Percentiles rank a stretch among this genome's conserved stretches.
Evolutionary conservation across 2,329 filamentous ascomycete species (phyloP).

Genomic region (Colletotrichum phormii): DNA sequence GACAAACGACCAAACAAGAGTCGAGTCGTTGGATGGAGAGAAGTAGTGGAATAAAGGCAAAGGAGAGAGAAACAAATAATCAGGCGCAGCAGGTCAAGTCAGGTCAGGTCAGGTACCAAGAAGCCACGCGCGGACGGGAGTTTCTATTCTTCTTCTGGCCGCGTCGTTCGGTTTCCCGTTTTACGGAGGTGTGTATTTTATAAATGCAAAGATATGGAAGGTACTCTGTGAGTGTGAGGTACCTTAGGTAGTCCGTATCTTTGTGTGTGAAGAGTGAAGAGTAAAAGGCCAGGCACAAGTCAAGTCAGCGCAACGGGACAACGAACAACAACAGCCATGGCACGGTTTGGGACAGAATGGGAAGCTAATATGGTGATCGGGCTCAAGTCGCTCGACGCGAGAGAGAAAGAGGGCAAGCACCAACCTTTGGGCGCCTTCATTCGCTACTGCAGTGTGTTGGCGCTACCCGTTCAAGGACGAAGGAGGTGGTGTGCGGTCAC

Average conservation of each 20-base stretch:
- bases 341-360: conserved; percentile 29
- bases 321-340: conserved; percentile 18
- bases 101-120: conserved; percentile 4
- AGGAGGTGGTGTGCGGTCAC: conserved; percentile 15
- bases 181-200: neutral
- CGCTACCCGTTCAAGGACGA: conserved; percentile 15
- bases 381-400: conserved; percentile 17
- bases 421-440: conserved; percentile 21
- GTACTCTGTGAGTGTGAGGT: neutral
- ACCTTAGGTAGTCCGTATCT: neutral
- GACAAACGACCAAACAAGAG: neutral
- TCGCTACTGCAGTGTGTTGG: conserved; percentile 16
- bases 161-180: conserved; percentile 23
- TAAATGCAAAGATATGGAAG: neutral
- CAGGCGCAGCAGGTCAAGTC: neutral
- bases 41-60: neutral
- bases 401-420: conserved; percentile 34
- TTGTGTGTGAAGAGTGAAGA: neutral
- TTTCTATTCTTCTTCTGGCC: conserved; percentile 19
- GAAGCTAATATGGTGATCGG: conserved; percentile 35
- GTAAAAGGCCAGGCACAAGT: conserved; percentile 11
- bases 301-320: conserved; percentile 14
- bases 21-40: neutral
- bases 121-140: conserved; percentile 26
- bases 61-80: conserved; percentile 6